Percentiles rank a stretch among this genome's conserved stretches.
phyloP scores from a whole-genome alignment of 768 basidiomycete species.

The Galerina sulciceps region DNA sequence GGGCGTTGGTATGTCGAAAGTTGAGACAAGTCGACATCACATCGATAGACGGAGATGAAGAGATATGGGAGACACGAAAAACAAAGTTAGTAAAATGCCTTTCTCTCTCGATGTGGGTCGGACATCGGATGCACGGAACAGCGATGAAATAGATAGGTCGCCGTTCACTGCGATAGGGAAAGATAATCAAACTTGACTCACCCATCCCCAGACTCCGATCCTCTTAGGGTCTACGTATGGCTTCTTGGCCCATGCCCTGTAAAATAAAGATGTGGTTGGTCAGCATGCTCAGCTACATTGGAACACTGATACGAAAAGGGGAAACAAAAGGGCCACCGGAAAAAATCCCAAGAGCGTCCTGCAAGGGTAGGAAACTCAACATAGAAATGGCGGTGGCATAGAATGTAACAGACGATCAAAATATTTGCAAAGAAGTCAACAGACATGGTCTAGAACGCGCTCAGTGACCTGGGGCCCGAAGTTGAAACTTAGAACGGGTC shows the following conservation, averaged over 20 bases:
- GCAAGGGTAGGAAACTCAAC: background rate
- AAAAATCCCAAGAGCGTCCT: background rate
- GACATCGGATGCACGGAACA: background rate
- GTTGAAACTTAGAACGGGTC: too few relatives aligned
- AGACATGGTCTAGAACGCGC: too few relatives aligned
- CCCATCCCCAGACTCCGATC: slow-evolving; percentile 99
- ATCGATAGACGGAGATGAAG: background rate
- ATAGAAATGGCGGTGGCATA: background rate
- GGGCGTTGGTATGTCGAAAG: too few relatives aligned
- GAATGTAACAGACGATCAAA: background rate
- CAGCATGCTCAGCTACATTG: too few relatives aligned
- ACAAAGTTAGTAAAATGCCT: too few relatives aligned
- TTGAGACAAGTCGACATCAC: background rate
- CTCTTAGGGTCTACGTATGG: slow-evolving; percentile 86
- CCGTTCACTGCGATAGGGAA: background rate
- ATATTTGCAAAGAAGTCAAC: background rate
- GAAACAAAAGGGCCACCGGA: background rate
- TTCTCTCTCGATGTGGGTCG: too few relatives aligned
- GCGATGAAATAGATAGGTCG: background rate
- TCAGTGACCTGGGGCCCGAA: too few relatives aligned
- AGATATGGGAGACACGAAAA: too few relatives aligned
- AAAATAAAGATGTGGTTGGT: background rate
- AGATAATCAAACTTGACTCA: slow-evolving; percentile 39
- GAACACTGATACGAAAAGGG: background rate
- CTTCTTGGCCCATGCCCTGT: slow-evolving; percentile 82